phyloP scores from a whole-genome alignment of 768 basidiomycete genomes.

The Ephemerocybe angulata region DNA sequence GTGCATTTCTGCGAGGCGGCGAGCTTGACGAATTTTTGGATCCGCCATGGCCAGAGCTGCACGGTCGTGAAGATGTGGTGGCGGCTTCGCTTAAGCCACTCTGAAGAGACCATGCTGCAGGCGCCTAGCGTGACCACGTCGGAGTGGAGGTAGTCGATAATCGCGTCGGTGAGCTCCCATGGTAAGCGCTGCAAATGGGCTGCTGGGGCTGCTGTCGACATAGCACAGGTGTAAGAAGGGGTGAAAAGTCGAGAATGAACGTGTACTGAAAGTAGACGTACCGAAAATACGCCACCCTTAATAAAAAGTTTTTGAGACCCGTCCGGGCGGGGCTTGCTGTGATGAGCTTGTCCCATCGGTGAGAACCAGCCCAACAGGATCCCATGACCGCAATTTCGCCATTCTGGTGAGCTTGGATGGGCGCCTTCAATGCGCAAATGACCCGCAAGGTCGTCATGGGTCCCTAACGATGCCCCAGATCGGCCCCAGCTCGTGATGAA shows the following conservation, averaged over 20 bases:
- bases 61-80: conserved; percentile 29
- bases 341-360: background rate
- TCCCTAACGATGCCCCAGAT: too few relatives aligned
- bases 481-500: too few relatives aligned
- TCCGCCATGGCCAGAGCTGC: conserved; percentile 28
- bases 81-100: conserved; percentile 30
- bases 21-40: conserved; percentile 21
- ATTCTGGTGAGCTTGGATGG: background rate
- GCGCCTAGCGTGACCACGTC: conserved; percentile 21
- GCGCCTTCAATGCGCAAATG: too few relatives aligned
- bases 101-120: conserved; percentile 29
- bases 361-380: background rate
- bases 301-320: background rate
- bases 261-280: too few relatives aligned
- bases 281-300: background rate
- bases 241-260: background rate
- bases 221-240: too few relatives aligned
- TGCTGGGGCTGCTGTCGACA: background rate
- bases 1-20: conserved; percentile 18
- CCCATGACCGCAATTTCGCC: background rate
- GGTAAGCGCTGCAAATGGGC: conserved; percentile 18
- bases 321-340: conserved; percentile 7
- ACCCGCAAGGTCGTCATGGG: too few relatives aligned
- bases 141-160: conserved; percentile 30
- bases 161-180: conserved; percentile 30